A percentile compares a stretch with the other conserved stretches of the same genome.
These are phyloP conservation scores for Cerioporus squamosus DNA, from an alignment of 1,284 basidiomycete species.

Conservation along the genomic window DNA sequence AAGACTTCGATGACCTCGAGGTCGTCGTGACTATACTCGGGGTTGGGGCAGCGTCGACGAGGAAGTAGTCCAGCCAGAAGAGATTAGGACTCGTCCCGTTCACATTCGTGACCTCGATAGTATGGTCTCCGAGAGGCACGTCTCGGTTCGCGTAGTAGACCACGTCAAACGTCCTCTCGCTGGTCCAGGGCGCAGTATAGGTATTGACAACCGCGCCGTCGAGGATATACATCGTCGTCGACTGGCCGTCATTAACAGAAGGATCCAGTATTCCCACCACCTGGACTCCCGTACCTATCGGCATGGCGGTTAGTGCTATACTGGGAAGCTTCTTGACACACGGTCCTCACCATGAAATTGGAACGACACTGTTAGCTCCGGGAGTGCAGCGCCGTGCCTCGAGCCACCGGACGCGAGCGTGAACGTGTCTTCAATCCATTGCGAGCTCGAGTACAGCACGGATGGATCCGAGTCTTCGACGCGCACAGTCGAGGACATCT, in stretches of 20 bases:
- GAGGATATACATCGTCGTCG: constrained; percentile 12
- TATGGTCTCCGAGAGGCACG: constrained; percentile 7
- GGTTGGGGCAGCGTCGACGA: not conserved
- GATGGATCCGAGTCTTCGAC: not conserved
- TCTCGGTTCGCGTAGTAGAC: constrained; percentile 12
- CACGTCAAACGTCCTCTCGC: not conserved
- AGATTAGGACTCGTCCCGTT: constrained; percentile 20
- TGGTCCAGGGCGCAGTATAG: constrained; percentile 4
- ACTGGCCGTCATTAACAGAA: constrained; percentile 9
- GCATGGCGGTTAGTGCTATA: not conserved
- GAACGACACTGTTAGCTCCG: not conserved
- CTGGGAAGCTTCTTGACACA: not conserved
- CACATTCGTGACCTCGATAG: constrained; percentile 15
- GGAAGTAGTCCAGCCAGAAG: constrained; percentile 19
- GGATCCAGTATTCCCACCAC: constrained; percentile 18
- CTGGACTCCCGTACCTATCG: constrained; percentile 12
- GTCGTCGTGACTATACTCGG: not conserved
- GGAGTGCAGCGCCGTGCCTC: not conserved
- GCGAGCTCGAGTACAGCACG: not conserved
- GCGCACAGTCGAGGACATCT: too few species aligned
- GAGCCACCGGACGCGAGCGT: not conserved
- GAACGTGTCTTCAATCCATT: not conserved
- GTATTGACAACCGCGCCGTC: constrained; percentile 5
- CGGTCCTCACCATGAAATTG: not conserved
- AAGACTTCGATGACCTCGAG: not conserved